Conservation (phyloP, 371 early-diverging fungal genomes). For the Mortierella sp. region DNA sequence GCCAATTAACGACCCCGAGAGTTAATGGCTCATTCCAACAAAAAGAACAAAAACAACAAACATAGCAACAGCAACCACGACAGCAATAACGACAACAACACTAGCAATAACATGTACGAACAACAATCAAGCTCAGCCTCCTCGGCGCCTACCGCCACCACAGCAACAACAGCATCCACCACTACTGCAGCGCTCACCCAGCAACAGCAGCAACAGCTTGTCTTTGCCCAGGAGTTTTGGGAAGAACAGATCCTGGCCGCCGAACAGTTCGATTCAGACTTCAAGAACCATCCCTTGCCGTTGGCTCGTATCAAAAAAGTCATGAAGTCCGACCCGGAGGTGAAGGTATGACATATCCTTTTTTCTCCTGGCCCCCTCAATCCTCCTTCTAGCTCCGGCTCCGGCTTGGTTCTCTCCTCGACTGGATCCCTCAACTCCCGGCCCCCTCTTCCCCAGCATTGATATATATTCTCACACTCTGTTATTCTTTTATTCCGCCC, state of each 20-base stretch:
- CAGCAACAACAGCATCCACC: background rate
- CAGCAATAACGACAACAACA: background rate
- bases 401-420: background rate
- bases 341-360: constrained; percentile 64
- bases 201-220: constrained; percentile 46
- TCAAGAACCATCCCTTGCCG: constrained; percentile 89
- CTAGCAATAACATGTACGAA: background rate
- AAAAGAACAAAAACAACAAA: background rate
- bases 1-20: background rate
- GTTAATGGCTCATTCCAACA: background rate
- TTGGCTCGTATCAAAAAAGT: constrained; percentile 95
- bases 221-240: constrained; percentile 65
- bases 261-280: constrained; percentile 72
- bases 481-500: background rate
- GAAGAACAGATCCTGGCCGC: constrained; percentile 64
- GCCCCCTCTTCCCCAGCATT: background rate
- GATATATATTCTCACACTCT: background rate
- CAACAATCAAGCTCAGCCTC: background rate
- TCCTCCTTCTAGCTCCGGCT: background rate
- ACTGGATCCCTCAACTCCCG: too few species aligned
- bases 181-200: constrained; percentile 2
- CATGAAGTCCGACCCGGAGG: constrained; percentile 96
- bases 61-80: background rate
- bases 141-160: background rate
- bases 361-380: background rate